Conservation (phyloP, 2,329 filamentous ascomycete species). For the Neopestalotiopsis clavispora region DNA sequence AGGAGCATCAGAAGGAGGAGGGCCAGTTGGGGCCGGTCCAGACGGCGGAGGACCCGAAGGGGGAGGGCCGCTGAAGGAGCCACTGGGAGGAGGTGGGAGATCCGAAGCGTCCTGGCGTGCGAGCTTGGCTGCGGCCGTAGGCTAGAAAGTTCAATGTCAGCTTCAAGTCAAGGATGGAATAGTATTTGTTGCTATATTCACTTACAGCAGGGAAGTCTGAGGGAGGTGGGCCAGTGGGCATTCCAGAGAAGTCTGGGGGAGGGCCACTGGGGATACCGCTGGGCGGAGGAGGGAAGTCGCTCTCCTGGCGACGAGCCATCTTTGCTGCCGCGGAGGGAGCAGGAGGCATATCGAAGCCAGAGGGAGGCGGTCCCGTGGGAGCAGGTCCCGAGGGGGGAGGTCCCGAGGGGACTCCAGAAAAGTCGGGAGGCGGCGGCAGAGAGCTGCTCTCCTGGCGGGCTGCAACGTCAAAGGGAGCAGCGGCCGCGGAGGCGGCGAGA, state of each 20-base stretch:
- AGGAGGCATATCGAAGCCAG: neutral
- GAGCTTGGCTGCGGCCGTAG: neutral
- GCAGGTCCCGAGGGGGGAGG: constrained; percentile 4
- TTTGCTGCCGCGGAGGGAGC: neutral
- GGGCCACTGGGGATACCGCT: neutral
- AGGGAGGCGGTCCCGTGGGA: neutral
- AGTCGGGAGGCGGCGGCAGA: neutral
- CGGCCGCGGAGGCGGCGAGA: neutral
- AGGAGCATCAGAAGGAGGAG: neutral
- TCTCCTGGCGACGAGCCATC: neutral
- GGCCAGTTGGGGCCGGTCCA: neutral
- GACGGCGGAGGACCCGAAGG: constrained; percentile 5
- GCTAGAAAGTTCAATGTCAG: neutral
- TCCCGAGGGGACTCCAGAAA: neutral
- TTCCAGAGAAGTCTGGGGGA: constrained; percentile 4
- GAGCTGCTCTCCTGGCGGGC: constrained; percentile 2
- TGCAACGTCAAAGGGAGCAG: constrained; percentile 2
- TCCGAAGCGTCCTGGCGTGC: neutral
- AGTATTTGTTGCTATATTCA: neutral
- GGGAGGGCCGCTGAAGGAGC: neutral
- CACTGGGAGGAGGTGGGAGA: neutral
- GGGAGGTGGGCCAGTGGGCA: neutral
- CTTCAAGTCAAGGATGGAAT: neutral
- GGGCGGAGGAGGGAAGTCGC: neutral
- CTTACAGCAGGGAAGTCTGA: neutral